Evolutionary conservation across 2,329 filamentous ascomycete species (phyloP), one percentile per base, ranked within the genome.

Genomic region (Fusarium bulbicola): DNA sequence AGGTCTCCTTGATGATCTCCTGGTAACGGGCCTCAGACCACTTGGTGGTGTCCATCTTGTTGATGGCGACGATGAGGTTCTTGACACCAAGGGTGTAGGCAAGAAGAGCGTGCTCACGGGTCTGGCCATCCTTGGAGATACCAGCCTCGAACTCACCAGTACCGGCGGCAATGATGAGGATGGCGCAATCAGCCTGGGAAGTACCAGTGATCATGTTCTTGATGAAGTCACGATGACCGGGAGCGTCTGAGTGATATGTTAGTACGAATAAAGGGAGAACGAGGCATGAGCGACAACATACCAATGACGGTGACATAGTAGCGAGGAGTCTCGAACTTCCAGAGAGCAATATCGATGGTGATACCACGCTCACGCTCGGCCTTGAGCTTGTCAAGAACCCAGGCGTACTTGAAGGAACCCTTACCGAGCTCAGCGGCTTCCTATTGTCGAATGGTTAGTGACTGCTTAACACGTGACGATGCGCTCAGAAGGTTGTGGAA

Each of bases 151-250:
- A 99, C 92, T 99, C 96, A 98, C 96, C 96, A 94, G 95, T 97
- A 91, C 96, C 96, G 84, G 96, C 95, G 82, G 95, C 96, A 88
- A 99, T 99, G 90, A 99, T 98, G 91, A 99, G 95, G 87, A 99
- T 94, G 84, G 96, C 96, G 89, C 96, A 98, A 85, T 99, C 96
- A 82, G 96, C 96, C 93, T 98, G 96, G 87, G 96, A 99, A 85
- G 96, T 98, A 95, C 96, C 96, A 93, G 96, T 98, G 88, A 99
- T 99, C 96, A 99, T 99, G 95, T 98, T 99, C 95, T 99, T 99
- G 94, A 99, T 98, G 92, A 98, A 99, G 86, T 99, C 96, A 96
- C 96, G 95, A 89, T 99, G 96, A 89, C 96, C 96, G 84, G 96
- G 96, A 86, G 96, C 96, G 84, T 99, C 94, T 93, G 79, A 91